Evolutionary conservation across 2,329 filamentous ascomycete genomes (phyloP), one percentile per base, ranked within the genome.

Genomic region (Sclerotinia borealis): DNA sequence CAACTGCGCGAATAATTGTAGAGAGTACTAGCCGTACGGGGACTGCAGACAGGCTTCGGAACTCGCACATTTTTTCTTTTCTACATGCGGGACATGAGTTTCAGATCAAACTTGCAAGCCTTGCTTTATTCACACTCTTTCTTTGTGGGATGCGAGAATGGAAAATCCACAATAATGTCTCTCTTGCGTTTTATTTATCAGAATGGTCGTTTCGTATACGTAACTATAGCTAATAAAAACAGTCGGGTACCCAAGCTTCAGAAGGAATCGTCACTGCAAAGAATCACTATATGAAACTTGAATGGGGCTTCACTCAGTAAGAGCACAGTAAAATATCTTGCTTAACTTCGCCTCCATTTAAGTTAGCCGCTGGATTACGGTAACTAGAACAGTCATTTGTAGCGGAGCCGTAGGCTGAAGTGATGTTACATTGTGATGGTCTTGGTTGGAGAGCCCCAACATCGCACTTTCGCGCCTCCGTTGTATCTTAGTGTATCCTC

Each of bases 1-100:
- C n/a, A 62, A 62, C 7, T 62, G 59, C 25, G 59, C 59, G n/a
- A 56, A 48, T 39, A 56, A 45, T 31, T 39, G 22, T 7, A 62
- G 17, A 62, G 59, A 50, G 29, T 62, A 62, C 4, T 62, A 34
- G 50, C 37, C 25, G 27, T 1, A 22, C 31, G 36, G 13, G 36
- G 8, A 39, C 1, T 13, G 5, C 13, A 11, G 17, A 10, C 6
- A 25, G 13, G n/a, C 15, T 34, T 22, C 2, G 13, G 15, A 27
- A 5, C 27, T 43, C 48, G 47, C 22, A 9, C 34, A 27, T 9
- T 27, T 29, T 29, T 61, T 27, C 1, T 6, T 22, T n/a, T 22
- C 39, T n/a, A 19, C 6, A 34, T 34, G 19, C 27, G 19, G 11
- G 19, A 15, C 9, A 34, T 55, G 37, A 8, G 8, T n/a, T 45